phyloP scores from a whole-genome alignment of 768 basidiomycete species.

The Lactarius indigo region DNA sequence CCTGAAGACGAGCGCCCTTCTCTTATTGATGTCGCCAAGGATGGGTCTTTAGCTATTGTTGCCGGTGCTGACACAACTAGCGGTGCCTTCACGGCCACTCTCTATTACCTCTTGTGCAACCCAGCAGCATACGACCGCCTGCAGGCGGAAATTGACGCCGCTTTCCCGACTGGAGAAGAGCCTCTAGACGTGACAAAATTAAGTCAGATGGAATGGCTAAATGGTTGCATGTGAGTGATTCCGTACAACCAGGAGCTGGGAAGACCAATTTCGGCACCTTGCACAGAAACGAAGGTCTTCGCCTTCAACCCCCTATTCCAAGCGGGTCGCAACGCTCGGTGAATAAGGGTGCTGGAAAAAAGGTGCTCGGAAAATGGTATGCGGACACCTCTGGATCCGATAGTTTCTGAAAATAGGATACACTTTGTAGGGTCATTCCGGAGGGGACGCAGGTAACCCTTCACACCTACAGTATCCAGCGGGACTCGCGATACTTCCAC shows the following conservation, averaged over 20 bases:
- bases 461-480: constrained; percentile 6
- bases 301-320: constrained; percentile 5
- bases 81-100: constrained; percentile 33
- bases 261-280: not conserved
- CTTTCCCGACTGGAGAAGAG: constrained; percentile 1
- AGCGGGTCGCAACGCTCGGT: constrained; percentile 9
- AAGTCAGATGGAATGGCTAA: constrained; percentile 4
- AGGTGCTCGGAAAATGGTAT: not conserved
- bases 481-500: constrained; percentile 4
- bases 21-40: constrained; percentile 30
- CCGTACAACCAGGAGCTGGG: not conserved
- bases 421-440: not conserved
- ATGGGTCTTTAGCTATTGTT: constrained; percentile 37
- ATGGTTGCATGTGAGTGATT: constrained; percentile 9
- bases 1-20: not conserved
- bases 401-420: not conserved
- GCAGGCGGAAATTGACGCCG: not conserved
- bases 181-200: not conserved
- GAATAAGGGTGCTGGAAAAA: not conserved
- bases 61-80: constrained; percentile 44
- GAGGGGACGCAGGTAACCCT: constrained; percentile 1
- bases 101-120: constrained; percentile 36
- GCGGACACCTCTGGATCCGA: not conserved
- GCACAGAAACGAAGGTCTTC: constrained; percentile 1
- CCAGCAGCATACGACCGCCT: constrained; percentile 24